Evolutionary conservation across 176 grass and related monocot species (phyloP).

Genomic region (Oryza punctata): DNA sequence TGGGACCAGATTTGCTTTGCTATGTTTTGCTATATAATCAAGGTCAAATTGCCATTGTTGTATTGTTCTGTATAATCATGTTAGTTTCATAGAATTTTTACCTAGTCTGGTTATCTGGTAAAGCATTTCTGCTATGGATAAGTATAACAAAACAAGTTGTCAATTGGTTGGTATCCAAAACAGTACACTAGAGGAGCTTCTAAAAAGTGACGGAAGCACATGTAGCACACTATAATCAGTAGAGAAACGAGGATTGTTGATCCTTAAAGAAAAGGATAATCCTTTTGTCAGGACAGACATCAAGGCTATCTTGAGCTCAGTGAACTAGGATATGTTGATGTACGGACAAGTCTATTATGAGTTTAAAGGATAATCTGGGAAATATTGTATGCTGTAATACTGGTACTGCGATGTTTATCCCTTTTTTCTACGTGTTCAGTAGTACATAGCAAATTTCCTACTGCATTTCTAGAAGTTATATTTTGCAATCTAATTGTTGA

Average conservation of each 20-base stretch:
- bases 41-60: constrained; percentile 12
- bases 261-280: not conserved
- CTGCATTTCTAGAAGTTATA: not conserved
- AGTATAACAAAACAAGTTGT: not conserved
- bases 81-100: not conserved
- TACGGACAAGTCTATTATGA: not conserved
- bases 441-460: not conserved
- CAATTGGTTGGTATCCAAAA: not conserved
- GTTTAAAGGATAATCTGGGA: not conserved
- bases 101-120: not conserved
- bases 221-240: not conserved
- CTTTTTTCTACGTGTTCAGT: not conserved
- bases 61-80: not conserved
- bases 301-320: not conserved
- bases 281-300: not conserved
- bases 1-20: not conserved
- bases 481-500: not conserved
- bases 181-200: not conserved
- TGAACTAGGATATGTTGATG: not conserved
- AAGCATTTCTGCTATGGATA: not conserved
- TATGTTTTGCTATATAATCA: not conserved
- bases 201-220: not conserved
- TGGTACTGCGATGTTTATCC: not conserved
- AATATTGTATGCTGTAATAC: not conserved
- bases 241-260: not conserved